phyloP scores from a whole-genome alignment of 345 rosid species.

The Odontarrhena argentea region DNA sequence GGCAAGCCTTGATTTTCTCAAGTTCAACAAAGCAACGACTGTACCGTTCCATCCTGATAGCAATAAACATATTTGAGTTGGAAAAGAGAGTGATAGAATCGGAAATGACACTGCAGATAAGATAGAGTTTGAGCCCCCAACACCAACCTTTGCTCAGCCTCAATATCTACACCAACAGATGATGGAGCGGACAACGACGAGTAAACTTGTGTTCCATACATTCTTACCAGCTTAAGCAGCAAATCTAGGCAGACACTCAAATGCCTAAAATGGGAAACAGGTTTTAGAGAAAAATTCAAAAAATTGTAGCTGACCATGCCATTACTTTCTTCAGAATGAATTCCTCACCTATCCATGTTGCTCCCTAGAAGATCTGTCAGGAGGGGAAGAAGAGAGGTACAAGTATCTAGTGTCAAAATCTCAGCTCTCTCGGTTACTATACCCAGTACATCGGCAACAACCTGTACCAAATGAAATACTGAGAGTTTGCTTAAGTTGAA shows the following conservation, averaged over 20 bases:
- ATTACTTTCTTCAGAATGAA: neutral
- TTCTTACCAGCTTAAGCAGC: slow-evolving; percentile 88
- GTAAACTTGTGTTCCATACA: slow-evolving; percentile 76
- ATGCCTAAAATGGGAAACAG: slow-evolving; percentile 56
- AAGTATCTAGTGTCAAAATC: slow-evolving; percentile 73
- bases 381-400: slow-evolving; percentile 86
- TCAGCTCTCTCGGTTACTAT: slow-evolving; percentile 66
- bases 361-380: slow-evolving; percentile 74
- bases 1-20: slow-evolving; percentile 73
- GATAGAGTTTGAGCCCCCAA: neutral
- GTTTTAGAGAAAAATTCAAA: neutral
- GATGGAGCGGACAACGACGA: slow-evolving; percentile 76
- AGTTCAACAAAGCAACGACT: slow-evolving; percentile 85
- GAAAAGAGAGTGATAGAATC: neutral
- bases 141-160: slow-evolving; percentile 91
- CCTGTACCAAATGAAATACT: slow-evolving; percentile 50
- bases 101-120: slow-evolving; percentile 2
- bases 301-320: neutral
- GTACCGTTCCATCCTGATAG: slow-evolving; percentile 79
- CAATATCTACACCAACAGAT: slow-evolving; percentile 94
- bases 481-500: neutral
- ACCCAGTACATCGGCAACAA: slow-evolving; percentile 77
- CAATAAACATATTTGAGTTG: slow-evolving; percentile 15
- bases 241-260: slow-evolving; percentile 75
- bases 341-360: slow-evolving; percentile 72